A percentile compares a stretch with the other conserved stretches of the same genome.
Evolutionary conservation across 768 basidiomycete species (phyloP).

Genomic region (Naganishia friedmannii): DNA sequence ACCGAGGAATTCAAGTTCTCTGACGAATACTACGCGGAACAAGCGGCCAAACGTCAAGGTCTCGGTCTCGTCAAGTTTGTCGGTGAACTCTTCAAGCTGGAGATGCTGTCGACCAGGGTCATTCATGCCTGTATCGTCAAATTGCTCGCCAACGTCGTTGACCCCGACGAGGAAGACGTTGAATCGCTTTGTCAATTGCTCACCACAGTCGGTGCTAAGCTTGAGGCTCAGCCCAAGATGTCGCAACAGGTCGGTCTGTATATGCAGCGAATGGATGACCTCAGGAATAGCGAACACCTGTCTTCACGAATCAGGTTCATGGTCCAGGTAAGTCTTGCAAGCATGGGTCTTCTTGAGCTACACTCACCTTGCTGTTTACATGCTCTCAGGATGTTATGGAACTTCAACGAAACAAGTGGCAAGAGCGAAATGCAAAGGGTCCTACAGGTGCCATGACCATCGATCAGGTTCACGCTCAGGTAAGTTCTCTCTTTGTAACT

Average conservation of each 20-base stretch:
- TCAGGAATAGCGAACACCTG: constrained; percentile 70
- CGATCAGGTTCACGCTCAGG: constrained; percentile 80
- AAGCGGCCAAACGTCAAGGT: constrained; percentile 95
- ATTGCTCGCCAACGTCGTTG: constrained; percentile 84
- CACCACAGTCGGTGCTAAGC: constrained; percentile 75
- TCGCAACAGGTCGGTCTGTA: constrained; percentile 70
- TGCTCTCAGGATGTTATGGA: constrained; percentile 77
- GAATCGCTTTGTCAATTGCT: constrained; percentile 92
- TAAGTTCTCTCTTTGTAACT: too few species aligned
- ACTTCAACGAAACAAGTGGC: constrained; percentile 78
- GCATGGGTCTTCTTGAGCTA: neutral
- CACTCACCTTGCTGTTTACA: neutral
- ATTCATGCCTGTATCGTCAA: constrained; percentile 99
- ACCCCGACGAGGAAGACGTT: constrained; percentile 96
- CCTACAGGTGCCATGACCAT: constrained; percentile 80
- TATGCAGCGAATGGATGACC: constrained; percentile 82
- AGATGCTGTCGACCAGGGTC: constrained; percentile 95
- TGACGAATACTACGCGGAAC: constrained; percentile 91
- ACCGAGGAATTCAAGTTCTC: constrained; percentile 65
- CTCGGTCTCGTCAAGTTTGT: constrained; percentile 97
- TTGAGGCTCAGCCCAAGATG: constrained; percentile 79
- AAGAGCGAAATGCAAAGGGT: constrained; percentile 59
- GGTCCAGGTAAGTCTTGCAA: constrained; percentile 71
- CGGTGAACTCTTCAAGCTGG: constrained; percentile 97
- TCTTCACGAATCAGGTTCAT: constrained; percentile 89